Conservation (phyloP, 148 eudicot genomes). For the Arbutus unedo region DNA sequence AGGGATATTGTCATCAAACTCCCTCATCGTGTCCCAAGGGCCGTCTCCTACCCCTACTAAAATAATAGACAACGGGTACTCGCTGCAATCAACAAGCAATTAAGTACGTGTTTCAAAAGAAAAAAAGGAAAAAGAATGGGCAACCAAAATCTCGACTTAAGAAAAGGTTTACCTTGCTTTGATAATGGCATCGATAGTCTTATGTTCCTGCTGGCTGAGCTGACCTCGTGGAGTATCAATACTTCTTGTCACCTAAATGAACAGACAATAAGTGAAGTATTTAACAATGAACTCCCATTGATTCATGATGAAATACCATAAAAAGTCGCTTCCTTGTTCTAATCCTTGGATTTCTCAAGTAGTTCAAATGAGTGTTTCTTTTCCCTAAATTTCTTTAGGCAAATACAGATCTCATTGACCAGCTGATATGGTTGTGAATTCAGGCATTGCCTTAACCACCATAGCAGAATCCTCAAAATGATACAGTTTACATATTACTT, state of each 20-base stretch:
- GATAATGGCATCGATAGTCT: slow-evolving; percentile 72
- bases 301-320: neutral
- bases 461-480: neutral
- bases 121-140: neutral
- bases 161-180: slow-evolving; percentile 55
- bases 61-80: slow-evolving; percentile 73
- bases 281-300: neutral
- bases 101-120: neutral
- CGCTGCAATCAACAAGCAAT: slow-evolving; percentile 39
- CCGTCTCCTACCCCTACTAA: slow-evolving; percentile 92
- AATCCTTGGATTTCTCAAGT: neutral
- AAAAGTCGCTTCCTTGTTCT: neutral
- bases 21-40: slow-evolving; percentile 89
- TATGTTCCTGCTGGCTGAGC: slow-evolving; percentile 65
- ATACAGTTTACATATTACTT: neutral
- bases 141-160: neutral
- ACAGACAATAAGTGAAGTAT: neutral
- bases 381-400: neutral
- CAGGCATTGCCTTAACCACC: neutral
- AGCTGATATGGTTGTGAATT: neutral
- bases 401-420: neutral
- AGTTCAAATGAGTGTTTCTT: neutral
- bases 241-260: slow-evolving; percentile 66
- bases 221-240: slow-evolving; percentile 49
- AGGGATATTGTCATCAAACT: slow-evolving; percentile 80